Evolutionary conservation across 2,329 filamentous ascomycete species (phyloP), one percentile per base, ranked within the genome.

Genomic region (Calcarisporium arbuscula): DNA sequence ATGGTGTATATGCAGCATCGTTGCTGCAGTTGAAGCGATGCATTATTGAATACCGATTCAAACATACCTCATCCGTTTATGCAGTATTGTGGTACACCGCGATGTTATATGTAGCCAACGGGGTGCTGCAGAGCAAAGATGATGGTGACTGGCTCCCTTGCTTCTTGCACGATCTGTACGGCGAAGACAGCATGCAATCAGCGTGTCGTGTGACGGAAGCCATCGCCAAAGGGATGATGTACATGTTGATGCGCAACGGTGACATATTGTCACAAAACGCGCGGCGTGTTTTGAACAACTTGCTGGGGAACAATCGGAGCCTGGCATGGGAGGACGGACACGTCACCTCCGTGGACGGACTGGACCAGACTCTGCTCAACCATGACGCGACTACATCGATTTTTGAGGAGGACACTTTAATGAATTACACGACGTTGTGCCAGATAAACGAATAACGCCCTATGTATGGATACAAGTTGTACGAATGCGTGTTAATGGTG

Each of bases 31-130:
- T 65, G 7, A 64, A 65, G 38, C 49, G 51, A 6, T 49, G 64
- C 2, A 45, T 65, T 5, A 36, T 64, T 16, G 45, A 53, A 11
- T 64, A 61, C 37, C 55, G 60, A 12, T 45, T 48, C 14, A 48
- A 49, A 3, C 52, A 61, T 27, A 33, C 43, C 6, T 52, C 51
- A 8, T 60, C 61, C 3, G 45, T 49, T 1, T 61, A 56, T 33
- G 56, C 57, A 2, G 53, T 65, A 6, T 45, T 65, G 3, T 67
- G 61, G 60, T 58, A 65, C 31, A 62, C 50, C 4, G 60, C 56
- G 3, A 42, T 66, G 15, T 53, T 60, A 3, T 64, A 64, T 22
- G 47, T 65, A 1, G 47, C 55, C 5, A 65, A 65, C 21, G 59
- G 56, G 5, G 51, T 64, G 10, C 41, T 64, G 0, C 44, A 48